These are phyloP conservation scores for Lasiosphaeriaceae sp. DNA, from an alignment of 495 filamentous ascomycete genomes.

Conservation along the genomic window DNA sequence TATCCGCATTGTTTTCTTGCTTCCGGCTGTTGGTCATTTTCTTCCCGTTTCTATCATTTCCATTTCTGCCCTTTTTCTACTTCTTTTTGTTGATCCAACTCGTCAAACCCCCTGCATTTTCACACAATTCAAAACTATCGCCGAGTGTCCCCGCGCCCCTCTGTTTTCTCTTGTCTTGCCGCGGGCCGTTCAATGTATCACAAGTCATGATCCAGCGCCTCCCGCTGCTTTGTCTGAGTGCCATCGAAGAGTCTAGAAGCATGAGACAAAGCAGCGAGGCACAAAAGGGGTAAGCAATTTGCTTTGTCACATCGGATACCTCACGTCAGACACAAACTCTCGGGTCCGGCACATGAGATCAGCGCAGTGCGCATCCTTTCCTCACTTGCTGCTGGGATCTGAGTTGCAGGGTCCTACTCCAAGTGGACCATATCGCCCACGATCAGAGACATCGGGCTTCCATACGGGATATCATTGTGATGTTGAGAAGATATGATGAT, in stretches of 20 bases:
- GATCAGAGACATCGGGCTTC: not conserved
- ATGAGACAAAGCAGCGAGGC: not conserved
- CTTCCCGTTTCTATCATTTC: not conserved
- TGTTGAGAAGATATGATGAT: not conserved
- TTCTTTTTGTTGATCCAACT: not conserved
- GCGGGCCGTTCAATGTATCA: not conserved
- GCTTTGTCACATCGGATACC: not conserved
- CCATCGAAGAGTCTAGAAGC: not conserved
- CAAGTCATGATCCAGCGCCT: too few species aligned
- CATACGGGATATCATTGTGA: not conserved
- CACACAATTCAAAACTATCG: not conserved
- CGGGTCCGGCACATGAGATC: not conserved
- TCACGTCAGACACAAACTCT: too few species aligned
- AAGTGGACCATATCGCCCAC: not conserved
- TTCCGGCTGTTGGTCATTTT: not conserved
- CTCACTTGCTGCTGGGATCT: not conserved
- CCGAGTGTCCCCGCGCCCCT: not conserved
- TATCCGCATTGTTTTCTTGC: not conserved
- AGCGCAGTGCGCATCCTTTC: not conserved
- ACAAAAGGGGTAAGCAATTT: not conserved
- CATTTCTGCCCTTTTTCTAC: not conserved
- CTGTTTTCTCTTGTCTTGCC: not conserved
- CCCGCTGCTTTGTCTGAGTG: not conserved
- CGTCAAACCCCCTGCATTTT: too few species aligned
- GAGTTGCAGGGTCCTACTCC: not conserved